Base-by-base conservation (phyloP, 1,284 basidiomycete genomes). In the Sutorius eximius region DNA sequence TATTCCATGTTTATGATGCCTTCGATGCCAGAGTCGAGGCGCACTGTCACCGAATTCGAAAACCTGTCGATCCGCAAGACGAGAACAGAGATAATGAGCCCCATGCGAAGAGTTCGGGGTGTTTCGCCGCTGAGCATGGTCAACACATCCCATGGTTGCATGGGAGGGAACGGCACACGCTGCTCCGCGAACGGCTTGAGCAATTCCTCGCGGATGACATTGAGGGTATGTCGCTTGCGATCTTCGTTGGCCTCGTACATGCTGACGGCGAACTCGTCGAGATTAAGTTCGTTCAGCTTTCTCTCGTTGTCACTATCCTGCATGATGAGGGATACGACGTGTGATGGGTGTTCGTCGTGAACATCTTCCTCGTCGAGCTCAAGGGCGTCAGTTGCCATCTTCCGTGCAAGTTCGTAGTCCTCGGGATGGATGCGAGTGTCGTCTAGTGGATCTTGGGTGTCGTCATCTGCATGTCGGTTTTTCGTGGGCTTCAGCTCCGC, bases 41-140 rank as follows among this genome's bases (percentile, higher is more conserved):
- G 85, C 52, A 93, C 84, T 47, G 74, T 72, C 38, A 86, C 82
- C 33, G 78, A 74, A 53, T 77, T 75, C 16, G 72, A 74, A 54
- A 1, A 3, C 34, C 42, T 58, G 29, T 82, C 81, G 27, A 83
- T 75, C 32, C 87, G 82, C 33, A 82, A 72, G 33, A 95, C 86
- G 18, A 82, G 77, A 32, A 89, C 94, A 2, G 95, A 91, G 49
- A 99, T 85, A 59, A 96, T 88, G 45, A 93, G 78, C 51, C 94
- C 93, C 45, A 83, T 75, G 45, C 82, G 82, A 51, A 99, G 79
- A 3, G 94, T 96, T 45, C 84, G 79, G 48, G 77, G 71, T 2
- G 93, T 95, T 76, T 99, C 96, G 30, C 96, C 95, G 20, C 93
- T 96, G 55, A 99, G 82, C 93, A 97, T 97, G 7, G 92, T 95